Evolutionary conservation across 73 alveolate genomes (phyloP).

Genomic region (Uronychia binucleata): DNA sequence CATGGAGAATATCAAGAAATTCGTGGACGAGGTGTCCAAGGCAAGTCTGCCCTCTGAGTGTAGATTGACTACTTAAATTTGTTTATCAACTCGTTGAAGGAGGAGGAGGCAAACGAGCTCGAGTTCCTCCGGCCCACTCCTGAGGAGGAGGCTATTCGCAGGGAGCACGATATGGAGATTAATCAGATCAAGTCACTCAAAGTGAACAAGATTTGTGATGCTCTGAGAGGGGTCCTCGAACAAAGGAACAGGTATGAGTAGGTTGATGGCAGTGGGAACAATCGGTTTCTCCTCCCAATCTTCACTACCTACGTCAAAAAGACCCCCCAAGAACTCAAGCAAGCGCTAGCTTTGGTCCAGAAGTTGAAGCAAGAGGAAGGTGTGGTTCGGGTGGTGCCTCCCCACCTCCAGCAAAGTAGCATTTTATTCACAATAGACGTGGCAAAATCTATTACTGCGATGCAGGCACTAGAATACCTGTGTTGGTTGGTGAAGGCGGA

Average conservation of each 20-base stretch:
- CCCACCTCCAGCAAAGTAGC: conserved; percentile 79
- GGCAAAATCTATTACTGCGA: conserved; percentile 60
- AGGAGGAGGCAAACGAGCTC: conserved; percentile 84
- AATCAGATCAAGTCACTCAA: conserved; percentile 60
- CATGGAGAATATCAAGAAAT: conserved; percentile 71
- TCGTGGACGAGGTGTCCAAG: conserved; percentile 77
- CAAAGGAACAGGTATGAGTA: conserved; percentile 17
- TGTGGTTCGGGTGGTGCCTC: conserved; percentile 80
- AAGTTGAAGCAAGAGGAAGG: conserved; percentile 71
- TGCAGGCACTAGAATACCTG: conserved; percentile 93
- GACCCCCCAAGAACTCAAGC: conserved; percentile 81
- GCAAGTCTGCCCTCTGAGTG: not conserved
- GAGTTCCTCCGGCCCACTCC: conserved; percentile 73
- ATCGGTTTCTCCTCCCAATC: conserved; percentile 64
- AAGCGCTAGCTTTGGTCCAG: conserved; percentile 65
- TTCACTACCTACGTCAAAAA: conserved; percentile 77
- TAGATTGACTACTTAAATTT: conserved; percentile 79
- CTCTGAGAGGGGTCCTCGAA: conserved; percentile 67
- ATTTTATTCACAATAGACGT: conserved; percentile 31
- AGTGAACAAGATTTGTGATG: conserved; percentile 78
- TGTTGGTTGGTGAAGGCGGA: conserved; percentile 98
- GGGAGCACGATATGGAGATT: conserved; percentile 36
- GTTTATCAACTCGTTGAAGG: conserved; percentile 86
- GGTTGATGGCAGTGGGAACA: conserved; percentile 35
- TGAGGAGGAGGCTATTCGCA: conserved; percentile 57